Conservation (phyloP, 192 early-diverging fungal species). For the Pecoramyces ruminantium region DNA sequence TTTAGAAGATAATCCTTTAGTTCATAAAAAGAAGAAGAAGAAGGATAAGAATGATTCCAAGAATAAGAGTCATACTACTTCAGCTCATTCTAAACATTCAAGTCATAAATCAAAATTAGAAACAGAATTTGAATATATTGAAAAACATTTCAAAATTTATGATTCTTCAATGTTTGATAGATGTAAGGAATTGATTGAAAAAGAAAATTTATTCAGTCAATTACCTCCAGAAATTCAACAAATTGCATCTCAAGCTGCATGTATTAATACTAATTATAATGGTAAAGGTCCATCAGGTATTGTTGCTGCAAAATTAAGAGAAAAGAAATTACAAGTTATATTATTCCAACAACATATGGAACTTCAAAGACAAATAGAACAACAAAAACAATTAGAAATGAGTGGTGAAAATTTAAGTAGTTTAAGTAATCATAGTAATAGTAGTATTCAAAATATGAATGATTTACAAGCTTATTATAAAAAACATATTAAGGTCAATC, state of each 20-base stretch:
- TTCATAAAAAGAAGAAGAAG: conserved; percentile 48
- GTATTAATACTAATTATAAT: neutral
- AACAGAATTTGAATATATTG: neutral
- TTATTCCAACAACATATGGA: neutral
- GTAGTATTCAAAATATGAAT: neutral
- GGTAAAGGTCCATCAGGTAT: neutral
- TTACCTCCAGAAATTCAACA: neutral
- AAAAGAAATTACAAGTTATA: neutral
- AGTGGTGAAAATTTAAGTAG: neutral
- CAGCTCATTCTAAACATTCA: neutral
- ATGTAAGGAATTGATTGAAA: neutral
- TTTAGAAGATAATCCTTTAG: conserved; percentile 89
- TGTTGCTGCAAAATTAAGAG: neutral
- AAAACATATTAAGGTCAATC: neutral
- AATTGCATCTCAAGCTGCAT: neutral
- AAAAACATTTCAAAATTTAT: neutral
- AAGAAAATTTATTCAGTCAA: neutral
- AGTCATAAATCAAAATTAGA: neutral
- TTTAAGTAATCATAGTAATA: neutral
- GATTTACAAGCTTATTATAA: neutral
- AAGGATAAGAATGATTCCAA: neutral
- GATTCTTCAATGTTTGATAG: neutral
- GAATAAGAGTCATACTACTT: neutral
- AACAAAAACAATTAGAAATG: neutral
- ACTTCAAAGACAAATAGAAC: neutral